phyloP scores from a whole-genome alignment of 176 grass and related monocot genomes.

The Rhynchospora breviuscula region DNA sequence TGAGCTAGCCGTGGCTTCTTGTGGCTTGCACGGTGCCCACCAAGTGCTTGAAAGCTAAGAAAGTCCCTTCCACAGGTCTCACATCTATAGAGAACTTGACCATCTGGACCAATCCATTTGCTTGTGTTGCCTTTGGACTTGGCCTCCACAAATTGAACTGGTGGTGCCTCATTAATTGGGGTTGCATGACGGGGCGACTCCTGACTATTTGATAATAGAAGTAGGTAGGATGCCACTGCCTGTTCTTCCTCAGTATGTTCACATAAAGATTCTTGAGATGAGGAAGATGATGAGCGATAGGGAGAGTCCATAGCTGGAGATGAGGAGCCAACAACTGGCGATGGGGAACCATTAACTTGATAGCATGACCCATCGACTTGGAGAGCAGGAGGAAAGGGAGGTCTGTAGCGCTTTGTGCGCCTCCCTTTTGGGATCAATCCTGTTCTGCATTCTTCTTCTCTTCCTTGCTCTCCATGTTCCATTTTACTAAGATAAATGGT shows the following conservation, averaged over 20 bases:
- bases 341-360: not conserved
- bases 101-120: not conserved
- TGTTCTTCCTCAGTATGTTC: slow-evolving; percentile 10
- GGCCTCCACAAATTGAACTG: not conserved
- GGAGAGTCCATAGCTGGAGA: not conserved
- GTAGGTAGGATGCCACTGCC: not conserved
- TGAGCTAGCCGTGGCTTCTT: not conserved
- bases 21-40: slow-evolving; percentile 14
- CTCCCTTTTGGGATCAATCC: not conserved
- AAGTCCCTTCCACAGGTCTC: not conserved
- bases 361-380: not conserved
- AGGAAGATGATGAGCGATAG: not conserved
- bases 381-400: not conserved
- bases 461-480: not conserved
- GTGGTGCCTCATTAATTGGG: not conserved
- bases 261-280: not conserved
- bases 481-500: not conserved
- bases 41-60: slow-evolving; percentile 8
- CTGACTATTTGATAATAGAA: not conserved
- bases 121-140: not conserved
- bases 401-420: not conserved
- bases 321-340: not conserved
- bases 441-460: not conserved
- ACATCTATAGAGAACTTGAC: not conserved
- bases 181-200: not conserved